Evolutionary conservation across 2,329 filamentous ascomycete genomes (phyloP), one percentile per base, ranked within the genome.

Genomic region (Claviceps paspali): DNA sequence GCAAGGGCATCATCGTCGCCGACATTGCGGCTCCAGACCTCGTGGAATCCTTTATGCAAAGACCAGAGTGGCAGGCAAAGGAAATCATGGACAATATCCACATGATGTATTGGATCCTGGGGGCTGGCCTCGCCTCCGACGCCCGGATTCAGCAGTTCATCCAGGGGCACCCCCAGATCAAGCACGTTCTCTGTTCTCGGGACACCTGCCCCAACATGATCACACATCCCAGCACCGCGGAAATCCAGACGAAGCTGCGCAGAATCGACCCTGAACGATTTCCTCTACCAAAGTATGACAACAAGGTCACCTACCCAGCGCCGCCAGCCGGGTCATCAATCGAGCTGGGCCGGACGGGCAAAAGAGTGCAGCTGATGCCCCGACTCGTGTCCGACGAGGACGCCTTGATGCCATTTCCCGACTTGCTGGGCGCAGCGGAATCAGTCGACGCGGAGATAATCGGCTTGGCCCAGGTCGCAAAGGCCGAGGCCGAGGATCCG

Each of bases 51-150:
- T 67, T 95, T 36, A 49, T 93, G 30, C 62, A 65, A 26, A 72
- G 84, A 23, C 67, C 76, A 3, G 88, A 95, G 54, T 87, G 82
- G 76, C 61, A 66, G 14, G 70, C 72, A 27, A 49, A 63, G 9
- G 61, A 72, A 22, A 61, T 92, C 24, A 83, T 84, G 66, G 63
- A 64, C 6, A 72, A 78, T 34, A 56, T 95, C 32, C 62, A 68
- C 32, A 68, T 69, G 29, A 71, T 92, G 34, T 72, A 91, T 47
- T 98, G 91, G 88, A 76, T 84, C 18, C 67, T 95, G 19, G 84
- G 83, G 0, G 65, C 68, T 4, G 76, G 70, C 3, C 66, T 96
- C 11, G 63, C 68, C 6, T 61, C 68, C 3, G 70, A 91, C 52
- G 50, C 68, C 9, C 65, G 65, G 17, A 57, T 98, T 14, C 67